Conservation (phyloP, 129 eudicot species). For the Flaveria sonorensis region DNA sequence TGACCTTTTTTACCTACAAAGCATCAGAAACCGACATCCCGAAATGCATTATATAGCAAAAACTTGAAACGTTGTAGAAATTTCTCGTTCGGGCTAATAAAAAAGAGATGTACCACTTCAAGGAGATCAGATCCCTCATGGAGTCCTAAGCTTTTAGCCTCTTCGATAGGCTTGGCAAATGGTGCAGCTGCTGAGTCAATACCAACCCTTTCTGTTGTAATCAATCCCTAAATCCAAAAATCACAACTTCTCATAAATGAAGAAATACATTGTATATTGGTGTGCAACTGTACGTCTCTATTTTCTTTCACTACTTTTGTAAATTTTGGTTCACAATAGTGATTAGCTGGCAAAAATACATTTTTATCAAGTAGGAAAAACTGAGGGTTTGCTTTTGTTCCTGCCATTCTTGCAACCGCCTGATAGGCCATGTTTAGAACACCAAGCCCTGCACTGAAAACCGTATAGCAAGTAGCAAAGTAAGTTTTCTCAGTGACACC, state of each 20-base stretch:
- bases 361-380: constrained; percentile 91
- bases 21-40: constrained; percentile 19
- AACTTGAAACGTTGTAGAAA: neutral
- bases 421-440: constrained; percentile 89
- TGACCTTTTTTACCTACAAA: constrained; percentile 87
- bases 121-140: constrained; percentile 79
- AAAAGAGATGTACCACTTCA: constrained; percentile 74
- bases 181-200: constrained; percentile 92
- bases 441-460: constrained; percentile 99
- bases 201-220: constrained; percentile 72
- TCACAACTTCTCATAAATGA: constrained; percentile 13
- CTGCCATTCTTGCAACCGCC: constrained; percentile 84
- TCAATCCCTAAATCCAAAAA: constrained; percentile 72
- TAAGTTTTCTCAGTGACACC: constrained; percentile 10
- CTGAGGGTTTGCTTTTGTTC: constrained; percentile 75
- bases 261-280: neutral
- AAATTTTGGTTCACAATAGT: constrained; percentile 10
- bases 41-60: constrained; percentile 25
- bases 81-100: neutral
- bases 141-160: constrained; percentile 68
- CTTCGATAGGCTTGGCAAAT: constrained; percentile 66
- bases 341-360: constrained; percentile 37
- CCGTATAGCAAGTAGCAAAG: constrained; percentile 23
- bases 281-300: neutral
- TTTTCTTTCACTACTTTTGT: neutral